phyloP scores from a whole-genome alignment of 208 protist species.

The Trichomonas gallinae region DNA sequence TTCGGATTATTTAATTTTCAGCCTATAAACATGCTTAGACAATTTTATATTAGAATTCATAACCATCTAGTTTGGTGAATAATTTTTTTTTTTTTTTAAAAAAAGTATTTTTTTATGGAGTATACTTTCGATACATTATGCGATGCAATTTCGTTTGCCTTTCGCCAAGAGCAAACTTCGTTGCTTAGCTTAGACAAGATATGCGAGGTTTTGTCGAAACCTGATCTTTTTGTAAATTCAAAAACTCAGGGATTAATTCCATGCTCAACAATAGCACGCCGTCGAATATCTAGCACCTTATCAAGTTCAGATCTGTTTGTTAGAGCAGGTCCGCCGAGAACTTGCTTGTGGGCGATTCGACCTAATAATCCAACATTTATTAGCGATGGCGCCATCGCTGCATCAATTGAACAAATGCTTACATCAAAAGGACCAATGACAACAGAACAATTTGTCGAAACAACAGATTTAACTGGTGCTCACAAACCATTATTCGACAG shows the following conservation, averaged over 20 bases:
- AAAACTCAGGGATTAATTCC: not conserved
- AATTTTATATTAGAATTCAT: no score
- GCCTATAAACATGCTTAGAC: no score
- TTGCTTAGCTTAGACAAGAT: not conserved
- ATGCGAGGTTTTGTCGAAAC: not conserved
- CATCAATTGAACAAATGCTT: constrained; percentile 18
- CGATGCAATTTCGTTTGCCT: not conserved
- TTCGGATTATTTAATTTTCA: no score
- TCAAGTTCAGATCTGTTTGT: not conserved
- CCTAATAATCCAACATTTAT: not conserved
- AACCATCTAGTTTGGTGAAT: no score
- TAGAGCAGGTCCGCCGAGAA: not conserved
- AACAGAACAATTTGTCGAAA: not conserved
- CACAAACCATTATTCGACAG: not conserved
- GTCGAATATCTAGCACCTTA: not conserved
- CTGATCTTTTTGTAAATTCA: not conserved
- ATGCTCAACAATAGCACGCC: not conserved
- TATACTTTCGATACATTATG: not conserved
- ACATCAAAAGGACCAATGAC: constrained; percentile 7
- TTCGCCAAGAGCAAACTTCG: not conserved
- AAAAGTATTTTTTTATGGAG: not conserved
- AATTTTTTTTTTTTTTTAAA: no score
- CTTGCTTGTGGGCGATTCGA: not conserved
- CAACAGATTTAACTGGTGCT: not conserved
- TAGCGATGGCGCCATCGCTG: not conserved